These are phyloP conservation scores for Populus hybrid DNA, from an alignment of 441 rosid genomes.

Conservation along the genomic window DNA sequence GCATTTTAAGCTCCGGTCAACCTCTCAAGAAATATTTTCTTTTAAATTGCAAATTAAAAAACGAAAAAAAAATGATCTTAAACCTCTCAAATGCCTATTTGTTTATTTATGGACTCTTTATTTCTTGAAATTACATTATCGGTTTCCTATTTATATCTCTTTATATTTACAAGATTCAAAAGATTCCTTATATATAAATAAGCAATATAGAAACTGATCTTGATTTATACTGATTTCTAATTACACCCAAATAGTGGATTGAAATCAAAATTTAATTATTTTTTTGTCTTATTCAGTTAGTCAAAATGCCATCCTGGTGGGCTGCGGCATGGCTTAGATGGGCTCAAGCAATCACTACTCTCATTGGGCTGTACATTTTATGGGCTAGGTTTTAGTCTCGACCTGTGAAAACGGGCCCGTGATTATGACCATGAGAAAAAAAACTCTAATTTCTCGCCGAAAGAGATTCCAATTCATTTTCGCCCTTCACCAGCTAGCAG, in stretches of 20 bases:
- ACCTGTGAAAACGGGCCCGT: background rate
- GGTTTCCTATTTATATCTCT: background rate
- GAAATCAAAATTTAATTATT: background rate
- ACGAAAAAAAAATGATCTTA: too few relatives aligned
- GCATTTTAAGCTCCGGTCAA: too few relatives aligned
- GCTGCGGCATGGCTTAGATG: background rate
- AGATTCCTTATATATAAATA: background rate
- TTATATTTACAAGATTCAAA: background rate
- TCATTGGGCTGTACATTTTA: background rate
- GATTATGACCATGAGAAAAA: background rate
- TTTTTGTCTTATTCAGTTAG: too few relatives aligned
- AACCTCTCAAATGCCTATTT: too few relatives aligned
- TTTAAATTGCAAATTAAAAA: too few relatives aligned
- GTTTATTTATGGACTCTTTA: too few relatives aligned
- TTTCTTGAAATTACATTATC: too few relatives aligned
- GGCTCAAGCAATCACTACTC: background rate
- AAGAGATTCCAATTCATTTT: too few relatives aligned
- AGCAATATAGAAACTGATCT: too few relatives aligned
- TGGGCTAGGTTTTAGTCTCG: background rate
- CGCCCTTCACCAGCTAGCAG: background rate
- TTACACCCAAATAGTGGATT: background rate
- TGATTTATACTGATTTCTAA: background rate
- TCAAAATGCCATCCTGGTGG: background rate
- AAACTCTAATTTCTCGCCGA: background rate
- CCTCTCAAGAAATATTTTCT: too few relatives aligned